phyloP scores from a whole-genome alignment of 2,329 filamentous ascomycete genomes.

The Colletotrichum destructivum region DNA sequence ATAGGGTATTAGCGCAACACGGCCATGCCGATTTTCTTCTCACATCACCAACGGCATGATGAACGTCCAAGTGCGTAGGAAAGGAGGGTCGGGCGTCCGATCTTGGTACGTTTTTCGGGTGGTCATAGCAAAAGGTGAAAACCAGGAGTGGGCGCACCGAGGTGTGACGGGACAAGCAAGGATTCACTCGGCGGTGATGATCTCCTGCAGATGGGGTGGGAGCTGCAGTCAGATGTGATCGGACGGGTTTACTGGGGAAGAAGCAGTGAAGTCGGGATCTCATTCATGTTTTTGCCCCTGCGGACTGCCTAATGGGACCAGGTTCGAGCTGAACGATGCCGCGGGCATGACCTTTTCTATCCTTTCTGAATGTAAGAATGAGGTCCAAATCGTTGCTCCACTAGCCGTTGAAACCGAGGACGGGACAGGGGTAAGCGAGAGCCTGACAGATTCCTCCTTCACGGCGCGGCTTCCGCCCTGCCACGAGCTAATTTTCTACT shows the following conservation, averaged over 20 bases:
- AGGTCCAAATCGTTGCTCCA: constrained; percentile 11
- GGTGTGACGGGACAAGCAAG: constrained; percentile 29
- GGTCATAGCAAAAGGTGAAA: constrained; percentile 14
- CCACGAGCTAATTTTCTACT: constrained; percentile 38
- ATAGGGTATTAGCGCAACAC: constrained; percentile 13
- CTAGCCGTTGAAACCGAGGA: constrained; percentile 22
- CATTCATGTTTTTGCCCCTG: constrained; percentile 31
- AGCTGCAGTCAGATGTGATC: constrained; percentile 36
- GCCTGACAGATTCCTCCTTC: constrained; percentile 26
- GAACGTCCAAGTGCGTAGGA: background rate
- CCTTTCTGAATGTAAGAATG: background rate
- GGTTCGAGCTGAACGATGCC: constrained; percentile 22
- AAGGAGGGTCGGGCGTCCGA: background rate
- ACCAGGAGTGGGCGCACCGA: constrained; percentile 3
- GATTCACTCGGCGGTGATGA: constrained; percentile 38
- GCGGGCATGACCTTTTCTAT: constrained; percentile 11
- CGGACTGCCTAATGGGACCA: background rate
- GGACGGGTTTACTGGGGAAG: background rate
- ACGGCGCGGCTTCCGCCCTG: constrained; percentile 30
- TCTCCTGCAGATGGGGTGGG: constrained; percentile 34
- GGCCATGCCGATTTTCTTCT: constrained; percentile 1
- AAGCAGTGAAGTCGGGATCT: constrained; percentile 21
- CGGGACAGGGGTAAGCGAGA: constrained; percentile 39
- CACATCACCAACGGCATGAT: background rate
- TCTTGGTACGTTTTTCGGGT: background rate